phyloP scores from a whole-genome alignment of 2,329 filamentous ascomycete species.

The Xylaria sp. region DNA sequence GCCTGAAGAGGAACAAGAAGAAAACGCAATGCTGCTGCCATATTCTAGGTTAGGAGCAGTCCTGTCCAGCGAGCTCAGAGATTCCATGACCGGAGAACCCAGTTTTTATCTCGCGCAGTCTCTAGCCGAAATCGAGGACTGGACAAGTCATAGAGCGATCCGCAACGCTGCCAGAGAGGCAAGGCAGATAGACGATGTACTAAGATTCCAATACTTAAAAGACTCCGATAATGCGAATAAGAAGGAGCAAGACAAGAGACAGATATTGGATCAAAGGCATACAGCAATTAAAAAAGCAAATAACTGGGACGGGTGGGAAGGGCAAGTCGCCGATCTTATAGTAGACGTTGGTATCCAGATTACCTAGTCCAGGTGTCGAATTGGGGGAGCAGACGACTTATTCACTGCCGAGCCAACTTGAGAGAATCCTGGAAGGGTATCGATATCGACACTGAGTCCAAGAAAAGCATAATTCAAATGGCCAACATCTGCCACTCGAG shows the following conservation, averaged over 20 bases:
- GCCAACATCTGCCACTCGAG: not conserved
- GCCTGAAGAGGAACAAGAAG: not conserved
- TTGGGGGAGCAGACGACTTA: not conserved
- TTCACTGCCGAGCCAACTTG: not conserved
- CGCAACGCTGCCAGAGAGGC: not conserved
- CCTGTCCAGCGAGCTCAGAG: not conserved
- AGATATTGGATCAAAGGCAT: not conserved
- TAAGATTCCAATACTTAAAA: not conserved
- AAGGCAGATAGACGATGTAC: not conserved
- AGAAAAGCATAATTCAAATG: not conserved
- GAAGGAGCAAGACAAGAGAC: not conserved
- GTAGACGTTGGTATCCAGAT: not conserved
- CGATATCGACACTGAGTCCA: not conserved
- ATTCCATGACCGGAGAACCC: not conserved
- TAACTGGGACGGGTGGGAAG: conserved; percentile 1
- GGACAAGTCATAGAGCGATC: not conserved
- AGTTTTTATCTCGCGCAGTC: not conserved
- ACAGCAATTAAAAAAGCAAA: not conserved
- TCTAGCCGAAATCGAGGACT: not conserved
- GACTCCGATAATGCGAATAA: not conserved
- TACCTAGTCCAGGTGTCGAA: not conserved
- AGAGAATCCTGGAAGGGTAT: not conserved
- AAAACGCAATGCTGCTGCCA: not conserved
- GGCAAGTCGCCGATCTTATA: not conserved
- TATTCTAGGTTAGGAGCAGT: not conserved